Evolutionary conservation across 1,139 yeast genomes (phyloP), one percentile per base, ranked within the genome.

Genomic region (Zygotorulaspora mrakii): DNA sequence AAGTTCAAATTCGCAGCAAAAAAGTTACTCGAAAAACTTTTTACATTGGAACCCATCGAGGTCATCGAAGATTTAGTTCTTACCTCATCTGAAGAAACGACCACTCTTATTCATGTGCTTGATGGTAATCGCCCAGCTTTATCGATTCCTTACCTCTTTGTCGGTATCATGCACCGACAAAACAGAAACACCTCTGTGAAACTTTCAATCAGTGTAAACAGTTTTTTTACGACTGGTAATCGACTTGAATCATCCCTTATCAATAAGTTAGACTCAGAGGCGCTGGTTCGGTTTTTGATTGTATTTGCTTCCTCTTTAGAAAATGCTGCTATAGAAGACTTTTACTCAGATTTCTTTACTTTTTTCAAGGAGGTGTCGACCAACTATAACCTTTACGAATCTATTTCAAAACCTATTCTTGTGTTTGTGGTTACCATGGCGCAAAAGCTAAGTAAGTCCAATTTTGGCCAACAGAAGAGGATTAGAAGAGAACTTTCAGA

Each of bases 121-220:
- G 96, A 89, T 63, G 94, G 94, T 0, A 84, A 95, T 2, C 76
- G 86, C 47, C 83, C 95, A 0, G 86, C 81, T 44, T 55, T 77
- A 3, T 84, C 95, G 0, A 67, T 88, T 14, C 94, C 95, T 0
- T 72, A 74, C 48, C 62, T 87, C 6, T 65, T 85, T 46, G 70
- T 74, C 44, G 71, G 86, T 0, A 67, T 85, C 17, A 62, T 69
- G 11, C 59, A 68, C 28, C 62, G 79, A 30, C 65, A 68, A 22
- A 69, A 71, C 43, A 65, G 65, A 5, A 47, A 57, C 4, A 37
- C 54, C 3, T 39, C 47, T 11, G 37, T 47, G 1, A 53, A 53
- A 31, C 56, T 59, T 30, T 51, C 59, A 2, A 36, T 42, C 5
- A 34, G 40, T 14, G 28, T 40, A 23, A 52, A 45, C 21, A 42